Evolutionary conservation across 2,329 filamentous ascomycete genomes (phyloP), one percentile per base, ranked within the genome.

Genomic region (Sporothrix globosa): DNA sequence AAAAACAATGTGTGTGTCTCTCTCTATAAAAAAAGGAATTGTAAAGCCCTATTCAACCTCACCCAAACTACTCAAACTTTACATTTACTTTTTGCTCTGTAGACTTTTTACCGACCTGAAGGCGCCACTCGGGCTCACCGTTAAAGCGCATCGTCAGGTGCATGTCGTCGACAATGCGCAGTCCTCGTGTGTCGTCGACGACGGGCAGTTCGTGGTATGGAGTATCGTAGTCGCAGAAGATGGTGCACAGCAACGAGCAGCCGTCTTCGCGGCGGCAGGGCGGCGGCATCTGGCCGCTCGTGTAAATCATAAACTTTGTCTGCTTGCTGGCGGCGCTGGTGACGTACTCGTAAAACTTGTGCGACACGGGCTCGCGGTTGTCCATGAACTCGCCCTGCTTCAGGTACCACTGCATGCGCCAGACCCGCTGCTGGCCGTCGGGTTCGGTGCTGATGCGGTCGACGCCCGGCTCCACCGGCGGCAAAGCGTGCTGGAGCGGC

Each of bases 371-470:
- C n/a, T 69, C 71, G 66, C 61, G 69, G 69, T 71, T 71, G 67
- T 72, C 67, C 30, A 72, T 54, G 60, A 41, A 19, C 46, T 72
- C 69, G 61, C 71, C 71, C 61, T 68, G 69, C 9, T 41, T 41
- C 24, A 72, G 39, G 41, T 69, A 72, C 71, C 71, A 72, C 67
- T 69, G 46, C 69, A 72, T 69, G 67, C 71, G 71, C 69, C 67
- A 69, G 67, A 72, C 71, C 13, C 71, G 69, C 39, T 58, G 48
- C 53, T 60, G 34, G 21, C 66, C 70, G 66, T 58, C 54, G 66
- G 58, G 56, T 21, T 53, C 63, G 17, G 30, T 39, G 41, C 30
- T 48, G 58, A 70, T 61, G 27, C 34, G 21, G 58, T 70, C 69
- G 10, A 58, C 17, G 7, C 21, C 27, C 17, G 30, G 52, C 5